Conservation (phyloP, 192 early-diverging fungal species). For the Geranomyces variabilis region DNA sequence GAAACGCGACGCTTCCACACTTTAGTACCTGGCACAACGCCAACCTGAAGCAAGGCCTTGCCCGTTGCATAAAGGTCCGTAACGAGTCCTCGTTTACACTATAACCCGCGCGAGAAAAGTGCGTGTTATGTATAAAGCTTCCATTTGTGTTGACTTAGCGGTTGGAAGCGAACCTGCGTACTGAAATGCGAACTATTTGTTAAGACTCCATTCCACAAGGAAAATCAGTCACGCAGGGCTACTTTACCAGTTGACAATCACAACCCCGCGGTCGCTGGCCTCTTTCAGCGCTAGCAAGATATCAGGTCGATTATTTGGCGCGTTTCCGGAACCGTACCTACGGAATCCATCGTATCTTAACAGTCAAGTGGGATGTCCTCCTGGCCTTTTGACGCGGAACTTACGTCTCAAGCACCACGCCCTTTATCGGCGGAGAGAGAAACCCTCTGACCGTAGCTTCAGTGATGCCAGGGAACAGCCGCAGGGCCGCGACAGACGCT, state of each 20-base stretch:
- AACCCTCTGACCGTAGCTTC: slow-evolving; percentile 85
- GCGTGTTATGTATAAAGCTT: neutral
- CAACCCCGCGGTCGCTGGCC: slow-evolving; percentile 89
- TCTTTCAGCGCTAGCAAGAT: slow-evolving; percentile 81
- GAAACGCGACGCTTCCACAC: neutral
- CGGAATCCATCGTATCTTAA: neutral
- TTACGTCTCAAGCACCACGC: slow-evolving; percentile 88
- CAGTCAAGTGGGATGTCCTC: neutral
- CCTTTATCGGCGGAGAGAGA: slow-evolving; percentile 80
- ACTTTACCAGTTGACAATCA: slow-evolving; percentile 88
- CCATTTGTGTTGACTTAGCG: neutral
- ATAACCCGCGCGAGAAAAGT: neutral
- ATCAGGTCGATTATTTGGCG: slow-evolving; percentile 85
- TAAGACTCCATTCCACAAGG: neutral
- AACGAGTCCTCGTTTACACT: slow-evolving; percentile 78
- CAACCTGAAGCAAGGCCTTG: slow-evolving; percentile 75
- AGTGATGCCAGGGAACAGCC: slow-evolving; percentile 94
- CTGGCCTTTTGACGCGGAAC: neutral
- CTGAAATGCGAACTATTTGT: neutral
- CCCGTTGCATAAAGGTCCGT: slow-evolving; percentile 91
- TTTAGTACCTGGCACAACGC: slow-evolving; percentile 74
- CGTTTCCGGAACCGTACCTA: slow-evolving; percentile 92
- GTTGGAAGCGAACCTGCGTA: neutral
- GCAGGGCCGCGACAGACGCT: slow-evolving; percentile 82
- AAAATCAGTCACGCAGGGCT: neutral